These are phyloP conservation scores for Magnolia sinica DNA, from an alignment of 164 flowering plant species.

Conservation along the genomic window DNA sequence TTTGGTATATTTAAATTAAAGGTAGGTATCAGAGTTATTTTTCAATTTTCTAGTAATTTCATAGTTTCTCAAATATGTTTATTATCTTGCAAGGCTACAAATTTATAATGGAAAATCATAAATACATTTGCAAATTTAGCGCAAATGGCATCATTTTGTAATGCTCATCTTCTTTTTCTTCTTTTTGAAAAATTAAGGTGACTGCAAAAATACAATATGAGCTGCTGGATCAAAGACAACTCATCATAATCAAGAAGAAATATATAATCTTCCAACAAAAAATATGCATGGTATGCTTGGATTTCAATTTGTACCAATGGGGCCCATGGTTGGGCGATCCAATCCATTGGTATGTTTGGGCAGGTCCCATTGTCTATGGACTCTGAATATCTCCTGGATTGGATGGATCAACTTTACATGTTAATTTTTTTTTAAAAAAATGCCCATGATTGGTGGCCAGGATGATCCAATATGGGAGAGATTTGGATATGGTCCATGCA, in stretches of 20 bases:
- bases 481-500: too few species aligned
- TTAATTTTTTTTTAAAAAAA: too few species aligned
- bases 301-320: background rate
- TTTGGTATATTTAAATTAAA: conserved; percentile 1
- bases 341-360: background rate
- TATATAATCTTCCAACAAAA: background rate
- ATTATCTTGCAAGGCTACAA: background rate
- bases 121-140: background rate
- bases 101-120: background rate
- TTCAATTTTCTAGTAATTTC: background rate
- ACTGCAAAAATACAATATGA: background rate
- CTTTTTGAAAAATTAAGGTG: background rate
- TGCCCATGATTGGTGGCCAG: too few species aligned
- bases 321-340: background rate
- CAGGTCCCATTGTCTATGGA: background rate
- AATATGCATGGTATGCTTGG: background rate
- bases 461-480: too few species aligned
- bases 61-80: background rate
- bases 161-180: background rate
- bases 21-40: conserved; percentile 1
- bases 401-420: too few species aligned
- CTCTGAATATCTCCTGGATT: too few species aligned
- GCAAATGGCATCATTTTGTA: too few species aligned
- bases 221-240: background rate
- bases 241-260: background rate